These are phyloP conservation scores for Pestalotiopsis sp. DNA, from an alignment of 2,329 filamentous ascomycete species.

Conservation along the genomic window DNA sequence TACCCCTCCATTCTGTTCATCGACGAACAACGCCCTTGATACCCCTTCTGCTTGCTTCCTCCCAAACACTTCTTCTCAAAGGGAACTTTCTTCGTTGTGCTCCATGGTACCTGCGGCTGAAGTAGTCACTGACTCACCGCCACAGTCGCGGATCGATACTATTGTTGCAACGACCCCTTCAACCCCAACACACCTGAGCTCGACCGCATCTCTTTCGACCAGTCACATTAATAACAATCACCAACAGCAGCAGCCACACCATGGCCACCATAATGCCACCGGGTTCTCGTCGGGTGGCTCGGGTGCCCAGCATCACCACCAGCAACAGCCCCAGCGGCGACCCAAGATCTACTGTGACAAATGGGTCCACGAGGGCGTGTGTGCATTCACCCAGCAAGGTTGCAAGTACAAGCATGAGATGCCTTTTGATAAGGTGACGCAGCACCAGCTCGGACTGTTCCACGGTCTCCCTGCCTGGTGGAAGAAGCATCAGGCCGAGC, in stretches of 20 bases:
- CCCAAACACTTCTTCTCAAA: slow-evolving; percentile 7
- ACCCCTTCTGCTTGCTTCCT: background rate
- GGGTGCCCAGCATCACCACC: slow-evolving; percentile 1
- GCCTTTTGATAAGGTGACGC: slow-evolving; percentile 68
- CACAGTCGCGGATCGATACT: slow-evolving; percentile 39
- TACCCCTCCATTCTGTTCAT: slow-evolving; percentile 2
- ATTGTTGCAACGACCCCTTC: slow-evolving; percentile 37
- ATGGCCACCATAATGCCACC: background rate
- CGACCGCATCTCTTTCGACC: slow-evolving; percentile 27
- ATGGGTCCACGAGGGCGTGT: slow-evolving; percentile 86
- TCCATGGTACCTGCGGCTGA: slow-evolving; percentile 16
- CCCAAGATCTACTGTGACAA: slow-evolving; percentile 82
- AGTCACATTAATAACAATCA: slow-evolving; percentile 3
- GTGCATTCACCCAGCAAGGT: slow-evolving; percentile 82
- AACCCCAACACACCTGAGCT: slow-evolving; percentile 20
- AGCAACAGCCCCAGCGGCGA: slow-evolving; percentile 24
- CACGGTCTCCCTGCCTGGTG: slow-evolving; percentile 65
- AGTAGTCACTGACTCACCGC: slow-evolving; percentile 13
- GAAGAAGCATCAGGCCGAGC: slow-evolving; percentile 55
- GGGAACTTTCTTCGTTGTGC: background rate
- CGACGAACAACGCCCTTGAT: slow-evolving; percentile 1
- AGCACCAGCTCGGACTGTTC: slow-evolving; percentile 72
- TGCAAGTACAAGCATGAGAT: slow-evolving; percentile 93
- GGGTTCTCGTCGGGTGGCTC: background rate
- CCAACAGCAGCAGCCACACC: background rate